Conservation (phyloP, 805 yeast species). For the Yamadazyma phyllophila region DNA sequence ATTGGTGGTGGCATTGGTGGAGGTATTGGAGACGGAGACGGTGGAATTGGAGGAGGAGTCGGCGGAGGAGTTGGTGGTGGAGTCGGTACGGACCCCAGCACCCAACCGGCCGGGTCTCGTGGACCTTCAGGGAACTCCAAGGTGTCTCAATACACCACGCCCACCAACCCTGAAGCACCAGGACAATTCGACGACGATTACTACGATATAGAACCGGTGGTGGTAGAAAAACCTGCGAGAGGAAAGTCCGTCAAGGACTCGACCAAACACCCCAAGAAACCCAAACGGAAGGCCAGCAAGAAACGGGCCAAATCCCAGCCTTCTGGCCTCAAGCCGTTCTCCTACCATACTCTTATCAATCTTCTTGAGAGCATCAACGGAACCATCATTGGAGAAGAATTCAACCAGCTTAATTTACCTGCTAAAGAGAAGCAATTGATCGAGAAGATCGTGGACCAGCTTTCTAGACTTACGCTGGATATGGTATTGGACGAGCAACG, state of each 20-base stretch:
- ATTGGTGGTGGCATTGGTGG: not conserved
- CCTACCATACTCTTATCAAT: conserved; percentile 46
- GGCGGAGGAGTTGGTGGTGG: too few relatives aligned
- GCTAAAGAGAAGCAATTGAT: conserved; percentile 72
- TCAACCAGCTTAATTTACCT: conserved; percentile 70
- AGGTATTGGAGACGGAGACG: too few relatives aligned
- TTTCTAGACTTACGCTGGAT: conserved; percentile 83
- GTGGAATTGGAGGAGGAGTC: not conserved
- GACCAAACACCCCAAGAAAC: conserved; percentile 21
- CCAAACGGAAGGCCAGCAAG: conserved; percentile 17
- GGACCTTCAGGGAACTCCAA: too few relatives aligned
- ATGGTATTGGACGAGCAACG: conserved; percentile 84
- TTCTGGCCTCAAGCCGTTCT: conserved; percentile 34
- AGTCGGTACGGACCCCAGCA: too few relatives aligned
- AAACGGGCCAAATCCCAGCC: conserved; percentile 8
- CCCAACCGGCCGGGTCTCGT: too few relatives aligned
- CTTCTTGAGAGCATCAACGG: conserved; percentile 59
- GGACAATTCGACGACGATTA: conserved; percentile 24
- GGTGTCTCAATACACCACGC: conserved; percentile 1
- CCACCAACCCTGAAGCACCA: not conserved
- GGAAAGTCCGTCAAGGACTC: conserved; percentile 35
- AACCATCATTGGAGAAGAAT: conserved; percentile 65
- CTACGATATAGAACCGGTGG: conserved; percentile 38
- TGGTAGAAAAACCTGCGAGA: conserved; percentile 29
- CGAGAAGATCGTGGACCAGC: conserved; percentile 82